Base-by-base conservation (phyloP, 331 rosid species). In the Malus hybrid region DNA sequence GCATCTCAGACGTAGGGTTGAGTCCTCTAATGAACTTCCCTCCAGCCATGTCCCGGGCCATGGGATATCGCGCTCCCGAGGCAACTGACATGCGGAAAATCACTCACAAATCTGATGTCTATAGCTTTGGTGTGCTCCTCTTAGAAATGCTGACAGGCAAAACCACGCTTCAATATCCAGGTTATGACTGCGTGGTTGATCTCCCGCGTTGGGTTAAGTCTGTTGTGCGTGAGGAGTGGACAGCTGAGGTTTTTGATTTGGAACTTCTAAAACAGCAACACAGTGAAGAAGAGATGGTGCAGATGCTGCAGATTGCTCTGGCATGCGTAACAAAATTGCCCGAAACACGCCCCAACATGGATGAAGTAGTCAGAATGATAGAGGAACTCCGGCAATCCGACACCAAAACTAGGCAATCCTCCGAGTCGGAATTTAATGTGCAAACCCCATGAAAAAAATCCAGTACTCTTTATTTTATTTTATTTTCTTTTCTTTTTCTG, bases 121-220 rank as follows among this genome's bases (percentile, higher is more conserved):
- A 92, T 84, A 89, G 97, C 87, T 90, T 92, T 19, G 99, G 99
- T 0, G 96, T 95, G 61, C 68, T 95, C 53, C 92, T 95, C 4
- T 93, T 95, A 0, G 99, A 95, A 77, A 86, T 92, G 88, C 86
- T 95, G 65, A 95, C 97, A 13, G 97, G 97, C 6, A 92, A 90
- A 79, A 66, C 74, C 10, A 91, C 97, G 22, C 57, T 89, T 66
- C 85, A 88, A 8, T 77, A 84, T 63, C 92, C 96, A 0, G 96
- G 99, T 0, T 66, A 81, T 11, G 93, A 91, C 6, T 84, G 68
- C 22, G 91, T 88, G 66, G 73, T 79, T 22, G 97, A 91, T 75
- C 93, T 91, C 34, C 97, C 97, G 16, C 86, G 91, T 62, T 91
- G 97, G 97, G 97, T 91, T 48, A 79, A 71, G 24, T 24, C 24